A percentile compares a stretch with the other conserved stretches of the same genome.
These are phyloP conservation scores for Annona cherimola DNA, from an alignment of 164 flowering plant genomes.

Conservation along the genomic window DNA sequence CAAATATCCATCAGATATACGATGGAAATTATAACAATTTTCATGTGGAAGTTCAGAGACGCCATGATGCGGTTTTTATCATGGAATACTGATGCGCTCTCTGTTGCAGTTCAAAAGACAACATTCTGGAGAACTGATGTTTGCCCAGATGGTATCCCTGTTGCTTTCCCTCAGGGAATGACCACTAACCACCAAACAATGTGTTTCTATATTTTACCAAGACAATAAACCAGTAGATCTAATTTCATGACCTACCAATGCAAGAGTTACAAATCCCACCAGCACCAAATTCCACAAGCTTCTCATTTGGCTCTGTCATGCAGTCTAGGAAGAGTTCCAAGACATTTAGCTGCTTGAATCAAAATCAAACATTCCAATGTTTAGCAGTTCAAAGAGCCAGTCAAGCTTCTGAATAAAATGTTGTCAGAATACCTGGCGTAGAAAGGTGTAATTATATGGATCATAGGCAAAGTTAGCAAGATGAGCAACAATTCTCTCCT, in stretches of 20 bases:
- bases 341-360: conserved; percentile 68
- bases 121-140: no score
- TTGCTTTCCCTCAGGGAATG: no score
- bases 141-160: no score
- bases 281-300: conserved; percentile 77
- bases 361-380: background rate
- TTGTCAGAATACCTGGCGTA: conserved; percentile 54
- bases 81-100: no score
- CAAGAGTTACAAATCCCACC: conserved; percentile 89
- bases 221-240: background rate
- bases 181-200: background rate
- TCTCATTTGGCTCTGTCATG: conserved; percentile 88
- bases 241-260: conserved; percentile 39
- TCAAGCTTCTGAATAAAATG: background rate
- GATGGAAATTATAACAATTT: no score
- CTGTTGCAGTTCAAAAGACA: no score
- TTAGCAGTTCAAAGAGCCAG: background rate
- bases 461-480: conserved; percentile 93
- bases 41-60: no score
- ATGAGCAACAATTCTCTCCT: conserved; percentile 72
- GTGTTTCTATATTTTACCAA: background rate
- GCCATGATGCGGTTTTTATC: no score
- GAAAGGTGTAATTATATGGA: conserved; percentile 72
- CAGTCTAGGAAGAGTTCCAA: conserved; percentile 93
- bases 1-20: no score